Conservation (phyloP, 1,284 basidiomycete species). For the Pholiota adiposa region DNA sequence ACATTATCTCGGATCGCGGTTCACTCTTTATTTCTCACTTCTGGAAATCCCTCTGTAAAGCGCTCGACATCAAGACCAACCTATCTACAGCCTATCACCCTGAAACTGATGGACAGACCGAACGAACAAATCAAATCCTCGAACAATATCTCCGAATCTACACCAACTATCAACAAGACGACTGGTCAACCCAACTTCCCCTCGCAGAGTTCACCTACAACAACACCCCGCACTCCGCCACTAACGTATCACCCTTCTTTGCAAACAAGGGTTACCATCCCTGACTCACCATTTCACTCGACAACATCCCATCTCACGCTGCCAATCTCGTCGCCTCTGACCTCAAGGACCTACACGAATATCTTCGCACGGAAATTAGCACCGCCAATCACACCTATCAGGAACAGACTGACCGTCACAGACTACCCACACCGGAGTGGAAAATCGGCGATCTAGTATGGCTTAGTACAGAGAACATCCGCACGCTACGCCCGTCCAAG, state of each 20-base stretch:
- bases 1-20: conserved; percentile 33
- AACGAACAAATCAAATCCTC: conserved; percentile 25
- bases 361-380: background rate
- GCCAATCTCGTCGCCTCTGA: background rate
- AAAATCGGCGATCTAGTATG: background rate
- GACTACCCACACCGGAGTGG: no score
- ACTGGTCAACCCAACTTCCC: conserved; percentile 31
- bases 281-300: background rate
- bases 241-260: background rate
- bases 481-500: background rate
- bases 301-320: no score
- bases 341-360: background rate
- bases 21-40: conserved; percentile 20
- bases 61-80: background rate
- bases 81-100: background rate
- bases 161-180: conserved; percentile 4
- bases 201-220: conserved; percentile 32
- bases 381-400: no score
- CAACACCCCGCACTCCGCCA: background rate
- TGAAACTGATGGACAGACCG: conserved; percentile 19
- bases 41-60: background rate
- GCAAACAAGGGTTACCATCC: background rate
- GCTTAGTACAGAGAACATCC: background rate
- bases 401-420: no score
- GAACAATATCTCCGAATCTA: conserved; percentile 19